Base-by-base conservation (phyloP, 169 alveolate species). In the Plasmodium reichenowi region DNA sequence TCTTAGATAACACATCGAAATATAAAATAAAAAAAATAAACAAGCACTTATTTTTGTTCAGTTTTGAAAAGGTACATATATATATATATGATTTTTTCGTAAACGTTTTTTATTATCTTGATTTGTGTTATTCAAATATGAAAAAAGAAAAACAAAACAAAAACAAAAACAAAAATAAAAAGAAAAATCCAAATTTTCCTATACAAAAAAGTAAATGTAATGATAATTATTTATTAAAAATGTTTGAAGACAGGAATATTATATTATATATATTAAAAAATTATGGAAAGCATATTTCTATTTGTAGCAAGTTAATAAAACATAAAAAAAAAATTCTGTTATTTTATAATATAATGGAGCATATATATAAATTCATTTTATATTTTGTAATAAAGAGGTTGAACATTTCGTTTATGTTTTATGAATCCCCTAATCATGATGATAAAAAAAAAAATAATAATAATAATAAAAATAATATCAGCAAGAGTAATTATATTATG, bases 11-110 rank as follows among this genome's bases (percentile, higher is more conserved):
- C 6, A 20, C 68, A 43, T 29, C 52, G 8, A 73, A 47, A 56
- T 62, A 29, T 12, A 43, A 62, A 45, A 22, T 29, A 20, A 73
- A 73, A 24, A 73, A 32, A 32, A 32, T 6, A 32, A 32, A 29
- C 70, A 73, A 15, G 17, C 71, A 73, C 20, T 1, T 54, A 20
- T 13, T 73, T 15, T 29, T 63, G 24, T 24, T 43, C 0, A 26
- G 13, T 63, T 2, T 73, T 38, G 15, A 47, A 10, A 73, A 62
- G 70, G 20, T 73, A 48, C 32, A 73, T 38, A 48, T 73, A 62
- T 73, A 73, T 45, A 13, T 73, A 2, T 62, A 52, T 22, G 86
- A 73, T 62, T 56, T 73, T 45, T 26, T 73, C 70, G 10, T 73
- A 17, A 73, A 73, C 54, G 20, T 73, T 24, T 38, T 63, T 1